Conservation (phyloP, 1,284 basidiomycete genomes). For the Cystobasidiaceae sp. region DNA sequence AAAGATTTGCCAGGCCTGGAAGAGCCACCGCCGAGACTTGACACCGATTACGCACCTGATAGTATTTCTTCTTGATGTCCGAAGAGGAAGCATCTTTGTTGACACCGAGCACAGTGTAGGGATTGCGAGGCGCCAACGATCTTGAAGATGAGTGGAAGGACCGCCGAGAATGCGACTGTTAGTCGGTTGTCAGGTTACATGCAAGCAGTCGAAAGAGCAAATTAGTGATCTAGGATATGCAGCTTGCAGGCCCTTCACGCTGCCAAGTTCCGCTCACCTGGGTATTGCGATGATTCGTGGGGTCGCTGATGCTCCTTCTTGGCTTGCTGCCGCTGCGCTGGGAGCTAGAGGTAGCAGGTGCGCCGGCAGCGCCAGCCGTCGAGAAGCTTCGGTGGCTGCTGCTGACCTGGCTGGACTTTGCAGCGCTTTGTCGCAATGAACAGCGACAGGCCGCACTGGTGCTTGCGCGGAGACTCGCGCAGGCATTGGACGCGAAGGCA, state of each 20-base stretch:
- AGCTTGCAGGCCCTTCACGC: too few relatives aligned
- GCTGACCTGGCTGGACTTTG: conserved; percentile 3
- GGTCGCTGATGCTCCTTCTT: not conserved
- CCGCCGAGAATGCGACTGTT: not conserved
- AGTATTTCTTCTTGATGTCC: conserved; percentile 97
- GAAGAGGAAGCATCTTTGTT: conserved; percentile 71
- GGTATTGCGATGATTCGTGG: not conserved
- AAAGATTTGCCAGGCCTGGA: not conserved
- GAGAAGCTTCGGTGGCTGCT: conserved; percentile 15
- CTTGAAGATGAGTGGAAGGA: conserved; percentile 15
- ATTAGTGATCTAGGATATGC: too few relatives aligned
- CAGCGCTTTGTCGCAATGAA: not conserved
- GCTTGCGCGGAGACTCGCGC: conserved; percentile 9
- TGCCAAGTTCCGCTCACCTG: too few relatives aligned
- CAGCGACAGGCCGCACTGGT: conserved; percentile 7
- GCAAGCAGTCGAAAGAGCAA: not conserved
- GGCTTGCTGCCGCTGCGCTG: not conserved
- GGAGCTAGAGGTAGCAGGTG: conserved; percentile 1
- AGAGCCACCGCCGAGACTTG: not conserved
- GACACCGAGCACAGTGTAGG: conserved; percentile 86
- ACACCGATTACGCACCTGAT: conserved; percentile 59
- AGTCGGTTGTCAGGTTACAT: not conserved
- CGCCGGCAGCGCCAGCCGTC: too few relatives aligned
- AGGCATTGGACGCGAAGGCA: not conserved
- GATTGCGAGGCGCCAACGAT: conserved; percentile 61